Percentiles rank a stretch among this genome's conserved stretches.
Conservation (phyloP, 345 rosid species). For the Orychophragmus violaceus region DNA sequence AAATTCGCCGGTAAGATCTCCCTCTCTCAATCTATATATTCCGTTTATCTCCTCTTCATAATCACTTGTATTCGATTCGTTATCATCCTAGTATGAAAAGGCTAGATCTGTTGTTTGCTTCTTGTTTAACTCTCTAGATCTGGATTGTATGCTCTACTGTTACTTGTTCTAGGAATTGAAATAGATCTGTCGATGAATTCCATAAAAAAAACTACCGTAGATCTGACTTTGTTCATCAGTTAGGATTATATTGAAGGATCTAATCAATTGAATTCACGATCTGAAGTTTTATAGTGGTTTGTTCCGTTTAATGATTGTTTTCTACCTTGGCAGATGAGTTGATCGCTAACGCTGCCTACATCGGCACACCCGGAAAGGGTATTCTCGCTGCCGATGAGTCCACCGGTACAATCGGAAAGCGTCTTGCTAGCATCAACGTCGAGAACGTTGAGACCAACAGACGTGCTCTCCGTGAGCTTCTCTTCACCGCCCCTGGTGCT, state of each 20-base stretch:
- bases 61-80: too few relatives aligned
- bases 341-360: background rate
- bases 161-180: background rate
- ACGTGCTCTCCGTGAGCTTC: background rate
- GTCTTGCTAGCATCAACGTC: background rate
- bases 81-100: too few relatives aligned
- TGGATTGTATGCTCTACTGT: background rate
- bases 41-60: too few relatives aligned
- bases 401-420: background rate
- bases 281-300: background rate
- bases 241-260: background rate
- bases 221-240: conserved; percentile 6
- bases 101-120: conserved; percentile 14
- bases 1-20: conserved; percentile 60
- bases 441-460: background rate
- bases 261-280: conserved; percentile 4
- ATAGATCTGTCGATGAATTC: background rate
- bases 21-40: background rate
- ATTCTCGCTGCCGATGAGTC: background rate
- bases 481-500: background rate
- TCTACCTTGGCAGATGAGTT: background rate
- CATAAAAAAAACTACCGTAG: background rate
- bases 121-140: background rate
- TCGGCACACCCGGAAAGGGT: background rate
- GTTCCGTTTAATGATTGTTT: background rate